Evolutionary conservation across 2,329 filamentous ascomycete species (phyloP).

Genomic region (Albophoma yamanashiensis): DNA sequence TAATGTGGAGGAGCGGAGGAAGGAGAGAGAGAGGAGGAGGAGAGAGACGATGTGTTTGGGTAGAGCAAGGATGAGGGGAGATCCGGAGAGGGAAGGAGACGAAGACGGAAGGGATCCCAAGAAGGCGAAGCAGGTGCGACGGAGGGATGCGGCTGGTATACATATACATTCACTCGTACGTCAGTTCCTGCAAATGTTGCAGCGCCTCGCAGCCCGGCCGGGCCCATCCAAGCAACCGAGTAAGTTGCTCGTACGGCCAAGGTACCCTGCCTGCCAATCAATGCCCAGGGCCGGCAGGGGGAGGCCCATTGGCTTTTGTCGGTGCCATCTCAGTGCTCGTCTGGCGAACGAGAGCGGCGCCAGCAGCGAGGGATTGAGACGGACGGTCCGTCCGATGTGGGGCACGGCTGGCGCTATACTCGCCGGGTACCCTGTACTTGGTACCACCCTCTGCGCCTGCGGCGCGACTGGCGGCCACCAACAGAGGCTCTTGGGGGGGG

Average conservation of each 20-base stretch:
- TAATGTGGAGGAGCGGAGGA: background rate
- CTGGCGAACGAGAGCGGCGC: background rate
- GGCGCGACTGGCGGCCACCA: background rate
- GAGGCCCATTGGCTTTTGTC: background rate
- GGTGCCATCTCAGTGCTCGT: background rate
- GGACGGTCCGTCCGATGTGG: constrained; percentile 4
- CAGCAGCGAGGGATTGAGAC: background rate
- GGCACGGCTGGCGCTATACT: constrained; percentile 1
- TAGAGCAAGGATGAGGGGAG: background rate
- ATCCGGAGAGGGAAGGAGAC: background rate
- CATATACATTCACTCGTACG: background rate
- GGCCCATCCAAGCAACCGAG: background rate
- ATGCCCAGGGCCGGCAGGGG: background rate
- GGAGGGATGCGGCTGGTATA: background rate
- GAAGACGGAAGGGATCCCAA: background rate
- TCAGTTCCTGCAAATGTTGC: background rate
- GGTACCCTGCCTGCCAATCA: background rate
- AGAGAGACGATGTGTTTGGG: background rate
- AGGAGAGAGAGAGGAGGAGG: background rate
- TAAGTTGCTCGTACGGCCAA: background rate
- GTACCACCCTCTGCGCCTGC: background rate
- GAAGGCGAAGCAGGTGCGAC: background rate
- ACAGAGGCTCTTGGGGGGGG: background rate
- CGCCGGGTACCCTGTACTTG: background rate
- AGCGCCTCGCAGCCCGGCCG: background rate